These are phyloP conservation scores for Claviceps humidiphila DNA, from an alignment of 2,329 filamentous ascomycete genomes.

Conservation along the genomic window DNA sequence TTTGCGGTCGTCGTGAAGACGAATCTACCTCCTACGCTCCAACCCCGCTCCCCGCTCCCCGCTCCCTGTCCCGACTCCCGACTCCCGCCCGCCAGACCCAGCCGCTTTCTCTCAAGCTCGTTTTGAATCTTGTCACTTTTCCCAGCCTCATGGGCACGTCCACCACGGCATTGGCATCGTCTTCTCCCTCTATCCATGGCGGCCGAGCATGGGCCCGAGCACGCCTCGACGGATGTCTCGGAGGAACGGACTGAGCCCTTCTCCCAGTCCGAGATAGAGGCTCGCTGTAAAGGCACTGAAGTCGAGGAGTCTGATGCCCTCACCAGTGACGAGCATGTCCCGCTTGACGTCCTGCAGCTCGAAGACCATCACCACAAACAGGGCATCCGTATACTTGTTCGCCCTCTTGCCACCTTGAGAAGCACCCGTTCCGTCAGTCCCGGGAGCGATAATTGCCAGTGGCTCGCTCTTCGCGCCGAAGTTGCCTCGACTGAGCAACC, in stretches of 20 bases:
- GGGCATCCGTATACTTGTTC: slow-evolving; percentile 44
- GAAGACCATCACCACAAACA: slow-evolving; percentile 39
- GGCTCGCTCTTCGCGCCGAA: slow-evolving; percentile 42
- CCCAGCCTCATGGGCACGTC: slow-evolving; percentile 1
- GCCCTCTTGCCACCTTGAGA: slow-evolving; percentile 38
- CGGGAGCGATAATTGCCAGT: slow-evolving; percentile 42
- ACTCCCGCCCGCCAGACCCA: not conserved
- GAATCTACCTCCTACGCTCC: not conserved
- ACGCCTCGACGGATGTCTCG: slow-evolving; percentile 24
- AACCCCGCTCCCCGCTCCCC: not conserved
- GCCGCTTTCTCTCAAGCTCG: slow-evolving; percentile 1
- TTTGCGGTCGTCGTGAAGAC: too few relatives aligned
- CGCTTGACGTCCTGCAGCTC: slow-evolving; percentile 38
- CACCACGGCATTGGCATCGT: slow-evolving; percentile 6
- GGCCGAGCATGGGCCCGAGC: slow-evolving; percentile 30
- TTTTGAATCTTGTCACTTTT: slow-evolving; percentile 2
- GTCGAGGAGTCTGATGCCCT: slow-evolving; percentile 29
- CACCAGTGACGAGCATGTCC: slow-evolving; percentile 29
- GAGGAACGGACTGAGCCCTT: slow-evolving; percentile 46
- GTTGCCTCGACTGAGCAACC: slow-evolving; percentile 37
- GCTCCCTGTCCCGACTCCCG: not conserved
- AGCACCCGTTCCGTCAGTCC: slow-evolving; percentile 42
- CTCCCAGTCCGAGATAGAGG: slow-evolving; percentile 41
- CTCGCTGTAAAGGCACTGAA: slow-evolving; percentile 32
- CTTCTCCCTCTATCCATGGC: slow-evolving; percentile 18